These are phyloP conservation scores for Wickerhamia fluorescens DNA, from an alignment of 805 yeast genomes.

Conservation along the genomic window DNA sequence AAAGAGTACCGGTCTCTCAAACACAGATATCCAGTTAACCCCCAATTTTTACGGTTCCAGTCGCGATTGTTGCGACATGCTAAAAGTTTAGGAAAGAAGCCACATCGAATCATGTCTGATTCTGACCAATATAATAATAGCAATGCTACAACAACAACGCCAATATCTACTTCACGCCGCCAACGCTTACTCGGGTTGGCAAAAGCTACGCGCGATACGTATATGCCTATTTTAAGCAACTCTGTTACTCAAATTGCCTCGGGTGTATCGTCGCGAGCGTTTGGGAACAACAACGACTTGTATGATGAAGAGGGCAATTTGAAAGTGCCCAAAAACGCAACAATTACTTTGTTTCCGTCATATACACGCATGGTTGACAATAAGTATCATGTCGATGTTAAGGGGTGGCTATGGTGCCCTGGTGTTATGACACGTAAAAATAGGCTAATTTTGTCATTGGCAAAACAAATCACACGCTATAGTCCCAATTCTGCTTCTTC, in stretches of 20 bases:
- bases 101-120: no score
- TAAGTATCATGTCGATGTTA: constrained; percentile 45
- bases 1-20: constrained; percentile 23
- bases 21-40: constrained; percentile 9
- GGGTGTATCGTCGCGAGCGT: constrained; percentile 33
- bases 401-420: constrained; percentile 69
- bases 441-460: constrained; percentile 57
- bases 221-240: constrained; percentile 45
- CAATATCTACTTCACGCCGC: no score
- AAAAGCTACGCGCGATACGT: constrained; percentile 48
- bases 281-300: constrained; percentile 15
- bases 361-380: constrained; percentile 23
- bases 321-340: constrained; percentile 49
- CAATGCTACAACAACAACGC: no score
- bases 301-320: constrained; percentile 23
- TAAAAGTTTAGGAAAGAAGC: no score
- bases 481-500: constrained; percentile 8
- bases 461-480: constrained; percentile 55
- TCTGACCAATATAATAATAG: no score
- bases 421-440: constrained; percentile 69
- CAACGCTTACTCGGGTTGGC: constrained; percentile 45
- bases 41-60: constrained; percentile 6
- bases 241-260: constrained; percentile 43
- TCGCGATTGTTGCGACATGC: constrained; percentile 12
- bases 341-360: constrained; percentile 43